Evolutionary conservation across 345 rosid species (phyloP).

Genomic region (Gossypium bickii): DNA sequence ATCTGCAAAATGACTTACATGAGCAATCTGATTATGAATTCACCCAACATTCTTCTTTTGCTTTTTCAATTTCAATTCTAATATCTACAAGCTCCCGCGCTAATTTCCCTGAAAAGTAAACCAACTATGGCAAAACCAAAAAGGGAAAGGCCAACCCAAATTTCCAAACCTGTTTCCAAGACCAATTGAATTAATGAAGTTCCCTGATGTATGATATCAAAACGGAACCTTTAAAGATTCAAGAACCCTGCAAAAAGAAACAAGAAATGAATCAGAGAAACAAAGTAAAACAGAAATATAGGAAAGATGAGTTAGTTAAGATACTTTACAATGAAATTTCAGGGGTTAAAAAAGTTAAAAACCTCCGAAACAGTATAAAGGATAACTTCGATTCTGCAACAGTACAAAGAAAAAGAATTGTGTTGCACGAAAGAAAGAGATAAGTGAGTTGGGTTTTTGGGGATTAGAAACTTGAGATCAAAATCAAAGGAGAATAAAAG

Average conservation of each 20-base stretch:
- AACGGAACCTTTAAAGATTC: neutral
- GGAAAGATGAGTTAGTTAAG: neutral
- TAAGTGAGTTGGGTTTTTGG: neutral
- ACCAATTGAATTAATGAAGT: neutral
- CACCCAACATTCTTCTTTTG: constrained; percentile 46
- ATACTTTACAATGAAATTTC: neutral
- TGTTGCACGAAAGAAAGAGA: neutral
- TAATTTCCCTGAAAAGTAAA: constrained; percentile 18
- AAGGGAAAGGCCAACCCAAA: neutral
- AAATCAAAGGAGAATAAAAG: constrained; percentile 1
- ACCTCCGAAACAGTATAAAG: constrained; percentile 19
- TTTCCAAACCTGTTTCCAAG: neutral
- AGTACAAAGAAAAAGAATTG: too few relatives aligned
- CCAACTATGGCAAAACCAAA: constrained; percentile 1
- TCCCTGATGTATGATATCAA: neutral
- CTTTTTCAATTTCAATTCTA: neutral
- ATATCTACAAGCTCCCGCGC: neutral
- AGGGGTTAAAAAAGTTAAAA: constrained; percentile 5
- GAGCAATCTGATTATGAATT: constrained; percentile 51
- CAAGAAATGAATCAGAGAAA: neutral
- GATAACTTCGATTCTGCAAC: constrained; percentile 18
- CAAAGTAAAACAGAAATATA: neutral
- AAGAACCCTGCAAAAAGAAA: neutral
- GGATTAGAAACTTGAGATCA: constrained; percentile 30
- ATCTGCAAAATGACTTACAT: constrained; percentile 35